Base-by-base conservation (phyloP, 352 stramenopile genomes). In the Phytophthora crassamura region DNA sequence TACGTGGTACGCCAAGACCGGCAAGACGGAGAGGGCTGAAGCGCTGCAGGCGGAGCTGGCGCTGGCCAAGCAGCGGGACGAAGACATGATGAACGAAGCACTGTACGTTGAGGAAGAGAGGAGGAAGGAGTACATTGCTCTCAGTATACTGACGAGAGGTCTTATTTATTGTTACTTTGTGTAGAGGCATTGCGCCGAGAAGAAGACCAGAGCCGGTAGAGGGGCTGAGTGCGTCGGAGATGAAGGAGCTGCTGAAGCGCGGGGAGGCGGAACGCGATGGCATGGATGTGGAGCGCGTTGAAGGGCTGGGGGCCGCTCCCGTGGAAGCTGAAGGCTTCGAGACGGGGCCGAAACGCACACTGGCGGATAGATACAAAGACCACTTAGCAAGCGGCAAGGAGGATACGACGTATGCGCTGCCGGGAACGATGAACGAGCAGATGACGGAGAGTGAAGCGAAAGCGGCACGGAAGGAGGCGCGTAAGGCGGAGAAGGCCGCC, bases 81-180 rank as follows among this genome's bases (percentile, higher is more conserved):
- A 97, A 57, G 90, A 97, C 30, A 72, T 97, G 36, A 95, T 97
- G 77, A 95, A 97, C 69, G 80, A 96, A 67, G 87, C 90, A 22
- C 64, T 97, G 82, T 93, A 86, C 40, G 86, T 80, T 6, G 18
- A 6, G 14, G 4, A 5, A 28, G 15, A 48, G 39, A 22, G 5
- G 12, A 5, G 4, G 7, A 15, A 38, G 10, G 38, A 10, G n/a
- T 43, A 36, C n/a, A 15, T 40, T 3, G 14, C 11, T 50, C 9
- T 49, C 45, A 12, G 12, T 18, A 34, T 55, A 40, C 20, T 60
- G 32, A 63, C 32, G 36, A 63, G 30, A n/a, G n/a, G 11, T 47
- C n/a, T 16, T 57, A 51, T 20, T 34, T 46, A 4, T 30, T 53
- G 33, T 35, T 4, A 47, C 43, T 7, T 65, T 34, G 18, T 46